Percentiles rank a stretch among this genome's conserved stretches.
These are phyloP conservation scores for Diutina pseudorugosa DNA, from an alignment of 1,139 yeast genomes.

Conservation along the genomic window DNA sequence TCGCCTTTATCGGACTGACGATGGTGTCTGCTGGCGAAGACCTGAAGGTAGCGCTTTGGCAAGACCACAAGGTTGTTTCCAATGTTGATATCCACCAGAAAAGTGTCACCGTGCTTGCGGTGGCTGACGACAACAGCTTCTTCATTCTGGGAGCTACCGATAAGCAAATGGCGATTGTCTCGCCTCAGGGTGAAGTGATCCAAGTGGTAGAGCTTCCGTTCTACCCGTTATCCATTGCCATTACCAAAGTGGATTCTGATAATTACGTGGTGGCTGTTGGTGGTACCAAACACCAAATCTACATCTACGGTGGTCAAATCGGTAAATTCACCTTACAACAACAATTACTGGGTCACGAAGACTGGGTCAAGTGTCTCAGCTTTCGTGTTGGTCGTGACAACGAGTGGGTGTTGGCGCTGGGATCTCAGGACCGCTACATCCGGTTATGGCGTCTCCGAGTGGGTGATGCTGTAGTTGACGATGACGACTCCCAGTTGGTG, in stretches of 20 bases:
- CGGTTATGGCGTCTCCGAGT: constrained; percentile 69
- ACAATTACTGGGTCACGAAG: constrained; percentile 71
- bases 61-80: constrained; percentile 19
- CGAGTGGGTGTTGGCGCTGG: constrained; percentile 58
- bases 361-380: constrained; percentile 73
- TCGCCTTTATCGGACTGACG: constrained; percentile 40
- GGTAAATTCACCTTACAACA: constrained; percentile 15
- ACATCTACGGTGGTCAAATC: constrained; percentile 29
- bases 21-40: constrained; percentile 56
- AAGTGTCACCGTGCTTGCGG: constrained; percentile 36
- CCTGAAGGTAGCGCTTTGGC: constrained; percentile 50
- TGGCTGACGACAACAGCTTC: constrained; percentile 23
- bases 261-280: constrained; percentile 37
- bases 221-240: constrained; percentile 53
- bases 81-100: constrained; percentile 20
- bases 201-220: constrained; percentile 31
- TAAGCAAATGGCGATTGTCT: constrained; percentile 48
- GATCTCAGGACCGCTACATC: constrained; percentile 83
- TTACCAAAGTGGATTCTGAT: constrained; percentile 24
- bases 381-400: constrained; percentile 29
- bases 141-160: constrained; percentile 57
- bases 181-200: constrained; percentile 8
- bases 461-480: constrained; percentile 46
- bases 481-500: constrained; percentile 39
- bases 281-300: constrained; percentile 75